Evolutionary conservation across 73 alveolate species (phyloP).

Genomic region (Effrenium voratum): DNA sequence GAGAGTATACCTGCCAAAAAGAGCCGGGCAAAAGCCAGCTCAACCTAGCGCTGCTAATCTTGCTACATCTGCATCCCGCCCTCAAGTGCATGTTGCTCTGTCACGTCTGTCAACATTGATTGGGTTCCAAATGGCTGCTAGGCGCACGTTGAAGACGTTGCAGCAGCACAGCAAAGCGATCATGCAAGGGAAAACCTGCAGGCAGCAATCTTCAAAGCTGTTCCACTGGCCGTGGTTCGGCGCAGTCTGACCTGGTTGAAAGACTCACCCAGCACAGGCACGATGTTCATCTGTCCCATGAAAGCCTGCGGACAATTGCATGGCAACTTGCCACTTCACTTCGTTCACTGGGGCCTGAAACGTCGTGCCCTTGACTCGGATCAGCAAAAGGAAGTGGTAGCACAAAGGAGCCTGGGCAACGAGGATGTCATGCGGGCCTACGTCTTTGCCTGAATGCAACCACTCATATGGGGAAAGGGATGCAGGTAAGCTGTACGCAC

Average conservation of each 20-base stretch:
- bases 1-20: constrained; percentile 79
- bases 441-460: no score
- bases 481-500: no score
- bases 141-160: constrained; percentile 71
- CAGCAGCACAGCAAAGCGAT: constrained; percentile 78
- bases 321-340: neutral
- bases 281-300: constrained; percentile 92
- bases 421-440: neutral
- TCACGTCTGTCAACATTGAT: neutral
- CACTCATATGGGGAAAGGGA: no score
- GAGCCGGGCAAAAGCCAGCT: no score
- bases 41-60: no score
- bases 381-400: constrained; percentile 89
- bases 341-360: constrained; percentile 22
- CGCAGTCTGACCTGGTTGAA: constrained; percentile 53
- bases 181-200: constrained; percentile 77
- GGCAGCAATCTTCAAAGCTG: neutral
- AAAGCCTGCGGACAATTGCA: constrained; percentile 18
- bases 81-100: neutral
- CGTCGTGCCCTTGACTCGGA: constrained; percentile 75
- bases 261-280: constrained; percentile 79
- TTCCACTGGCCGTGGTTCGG: no score
- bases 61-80: no score
- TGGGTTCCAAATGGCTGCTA: neutral
- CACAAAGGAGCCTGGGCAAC: constrained; percentile 55